phyloP scores from a whole-genome alignment of 805 yeast species.

The Barnettozyma sucrosica region DNA sequence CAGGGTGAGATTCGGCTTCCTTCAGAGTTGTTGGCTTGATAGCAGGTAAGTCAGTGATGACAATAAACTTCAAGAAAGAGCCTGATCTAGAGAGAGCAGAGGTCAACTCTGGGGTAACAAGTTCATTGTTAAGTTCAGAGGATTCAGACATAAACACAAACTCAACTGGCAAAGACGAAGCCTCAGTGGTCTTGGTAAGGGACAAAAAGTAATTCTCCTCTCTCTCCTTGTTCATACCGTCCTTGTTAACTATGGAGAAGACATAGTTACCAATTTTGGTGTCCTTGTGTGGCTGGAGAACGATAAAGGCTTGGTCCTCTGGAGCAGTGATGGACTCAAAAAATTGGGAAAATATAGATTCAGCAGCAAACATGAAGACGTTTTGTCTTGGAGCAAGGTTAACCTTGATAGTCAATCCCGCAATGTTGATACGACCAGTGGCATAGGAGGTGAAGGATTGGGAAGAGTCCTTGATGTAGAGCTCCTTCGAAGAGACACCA shows the following conservation, averaged over 20 bases:
- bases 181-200: slow-evolving; percentile 76
- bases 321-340: slow-evolving; percentile 51
- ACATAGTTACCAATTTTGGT: slow-evolving; percentile 47
- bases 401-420: slow-evolving; percentile 53
- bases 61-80: slow-evolving; percentile 54
- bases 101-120: slow-evolving; percentile 45
- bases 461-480: slow-evolving; percentile 56
- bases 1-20: slow-evolving; percentile 46
- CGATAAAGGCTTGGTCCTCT: slow-evolving; percentile 55
- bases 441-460: slow-evolving; percentile 65
- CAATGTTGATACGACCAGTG: slow-evolving; percentile 79
- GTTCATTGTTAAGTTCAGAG: slow-evolving; percentile 67
- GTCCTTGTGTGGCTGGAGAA: slow-evolving; percentile 46
- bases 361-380: slow-evolving; percentile 59
- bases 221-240: slow-evolving; percentile 72
- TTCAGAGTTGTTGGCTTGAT: slow-evolving; percentile 57
- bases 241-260: slow-evolving; percentile 80
- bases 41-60: slow-evolving; percentile 80
- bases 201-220: slow-evolving; percentile 75
- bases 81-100: slow-evolving; percentile 39
- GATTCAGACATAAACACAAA: slow-evolving; percentile 88
- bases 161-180: slow-evolving; percentile 59
- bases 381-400: slow-evolving; percentile 78
- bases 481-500: slow-evolving; percentile 45
- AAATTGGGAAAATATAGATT: slow-evolving; percentile 51